phyloP scores from a whole-genome alignment of 805 yeast genomes.

The Debaryomyces prosopidis region DNA sequence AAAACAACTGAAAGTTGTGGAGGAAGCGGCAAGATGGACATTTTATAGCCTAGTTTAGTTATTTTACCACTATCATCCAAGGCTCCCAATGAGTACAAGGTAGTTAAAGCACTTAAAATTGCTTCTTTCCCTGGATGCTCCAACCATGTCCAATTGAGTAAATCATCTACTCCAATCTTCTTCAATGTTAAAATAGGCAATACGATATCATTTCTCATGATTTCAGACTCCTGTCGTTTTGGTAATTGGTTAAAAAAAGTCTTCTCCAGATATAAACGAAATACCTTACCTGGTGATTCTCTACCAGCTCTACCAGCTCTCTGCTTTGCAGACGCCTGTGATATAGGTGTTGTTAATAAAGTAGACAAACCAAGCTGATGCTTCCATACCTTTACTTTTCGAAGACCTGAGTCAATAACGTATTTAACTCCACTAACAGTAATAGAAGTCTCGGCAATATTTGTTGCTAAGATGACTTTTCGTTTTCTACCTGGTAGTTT shows the following conservation, averaged over 20 bases:
- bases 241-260: constrained; percentile 61
- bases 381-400: constrained; percentile 94
- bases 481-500: constrained; percentile 65
- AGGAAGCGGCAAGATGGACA: constrained; percentile 89
- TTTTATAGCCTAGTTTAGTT: constrained; percentile 76
- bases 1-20: constrained; percentile 90
- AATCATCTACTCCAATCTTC: constrained; percentile 77
- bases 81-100: constrained; percentile 78
- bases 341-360: constrained; percentile 85
- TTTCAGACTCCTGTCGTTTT: constrained; percentile 89
- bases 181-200: constrained; percentile 84
- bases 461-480: constrained; percentile 88
- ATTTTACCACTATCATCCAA: constrained; percentile 73
- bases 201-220: constrained; percentile 80
- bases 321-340: constrained; percentile 93
- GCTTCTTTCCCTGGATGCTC: constrained; percentile 86
- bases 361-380: constrained; percentile 93
- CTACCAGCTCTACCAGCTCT: constrained; percentile 99
- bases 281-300: constrained; percentile 87
- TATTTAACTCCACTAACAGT: constrained; percentile 94
- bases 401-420: constrained; percentile 88
- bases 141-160: constrained; percentile 88
- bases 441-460: constrained; percentile 96
- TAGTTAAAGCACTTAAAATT: constrained; percentile 71
- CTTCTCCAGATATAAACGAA: constrained; percentile 74